These are phyloP conservation scores for Phoma herbarum DNA, from an alignment of 2,329 filamentous ascomycete genomes.

Conservation along the genomic window DNA sequence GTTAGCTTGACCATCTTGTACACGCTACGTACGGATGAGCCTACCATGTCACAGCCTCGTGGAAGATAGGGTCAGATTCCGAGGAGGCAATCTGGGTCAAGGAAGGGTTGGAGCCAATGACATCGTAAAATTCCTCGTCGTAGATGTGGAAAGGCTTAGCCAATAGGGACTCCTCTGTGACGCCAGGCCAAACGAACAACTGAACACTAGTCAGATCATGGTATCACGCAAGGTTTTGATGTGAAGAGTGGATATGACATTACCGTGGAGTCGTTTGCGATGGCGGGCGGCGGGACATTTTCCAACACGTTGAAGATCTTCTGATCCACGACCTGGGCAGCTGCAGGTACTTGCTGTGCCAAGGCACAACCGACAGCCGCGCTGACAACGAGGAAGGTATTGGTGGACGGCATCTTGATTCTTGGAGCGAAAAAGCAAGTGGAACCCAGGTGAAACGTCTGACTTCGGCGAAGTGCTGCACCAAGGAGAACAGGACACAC, in stretches of 20 bases:
- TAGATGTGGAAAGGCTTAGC: slow-evolving; percentile 40
- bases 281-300: slow-evolving; percentile 29
- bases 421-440: slow-evolving; percentile 6
- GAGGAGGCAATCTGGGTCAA: slow-evolving; percentile 36
- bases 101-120: slow-evolving; percentile 34
- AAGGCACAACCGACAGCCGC: slow-evolving; percentile 23
- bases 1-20: not conserved
- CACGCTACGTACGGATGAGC: not conserved
- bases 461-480: not conserved
- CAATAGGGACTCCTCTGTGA: slow-evolving; percentile 30
- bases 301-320: slow-evolving; percentile 34
- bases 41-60: slow-evolving; percentile 38
- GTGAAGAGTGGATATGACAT: slow-evolving; percentile 7
- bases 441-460: slow-evolving; percentile 13
- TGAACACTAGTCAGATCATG: slow-evolving; percentile 18
- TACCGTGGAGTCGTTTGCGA: slow-evolving; percentile 33
- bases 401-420: slow-evolving; percentile 25
- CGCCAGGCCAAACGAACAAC: slow-evolving; percentile 34
- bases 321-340: slow-evolving; percentile 35
- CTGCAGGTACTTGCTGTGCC: slow-evolving; percentile 30
- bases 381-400: slow-evolving; percentile 18
- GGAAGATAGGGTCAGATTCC: slow-evolving; percentile 35
- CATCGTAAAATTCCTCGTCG: slow-evolving; percentile 38
- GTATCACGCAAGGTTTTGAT: not conserved
- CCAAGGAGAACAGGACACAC: not conserved